Conservation (phyloP, 768 basidiomycete genomes). For the Phaffia australis region DNA sequence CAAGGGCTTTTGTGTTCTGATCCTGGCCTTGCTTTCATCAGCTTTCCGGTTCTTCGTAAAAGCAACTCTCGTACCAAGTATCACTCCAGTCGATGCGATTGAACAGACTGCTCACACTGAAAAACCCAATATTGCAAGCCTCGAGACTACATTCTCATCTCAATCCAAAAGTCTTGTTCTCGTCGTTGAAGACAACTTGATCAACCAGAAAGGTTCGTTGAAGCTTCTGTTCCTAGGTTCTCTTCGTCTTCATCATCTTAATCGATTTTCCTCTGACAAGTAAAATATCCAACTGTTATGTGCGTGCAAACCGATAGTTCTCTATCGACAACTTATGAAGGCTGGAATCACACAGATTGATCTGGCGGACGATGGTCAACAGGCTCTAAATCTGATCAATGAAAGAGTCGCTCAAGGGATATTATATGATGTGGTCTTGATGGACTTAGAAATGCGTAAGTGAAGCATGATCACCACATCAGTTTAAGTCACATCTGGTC, state of each 20-base stretch:
- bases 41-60: constrained; percentile 19
- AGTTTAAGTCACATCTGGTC: neutral
- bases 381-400: constrained; percentile 7
- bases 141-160: neutral
- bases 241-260: neutral
- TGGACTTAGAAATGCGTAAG: constrained; percentile 4
- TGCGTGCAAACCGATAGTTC: neutral
- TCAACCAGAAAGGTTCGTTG: constrained; percentile 10
- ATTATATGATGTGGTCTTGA: constrained; percentile 8
- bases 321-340: constrained; percentile 19
- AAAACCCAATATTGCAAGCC: neutral
- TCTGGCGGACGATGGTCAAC: constrained; percentile 14
- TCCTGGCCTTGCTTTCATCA: neutral
- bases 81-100: neutral
- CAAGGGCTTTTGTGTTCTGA: neutral
- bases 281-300: neutral
- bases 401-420: neutral
- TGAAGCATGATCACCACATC: neutral
- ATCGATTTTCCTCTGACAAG: neutral
- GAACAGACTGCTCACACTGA: neutral
- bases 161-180: neutral
- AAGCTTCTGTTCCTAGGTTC: neutral
- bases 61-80: neutral
- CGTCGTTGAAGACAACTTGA: constrained; percentile 23
- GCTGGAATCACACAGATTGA: neutral